Percentiles rank a stretch among this genome's conserved stretches.
phyloP scores from a whole-genome alignment of 768 basidiomycete species.

The Leucocoprinus sp. region DNA sequence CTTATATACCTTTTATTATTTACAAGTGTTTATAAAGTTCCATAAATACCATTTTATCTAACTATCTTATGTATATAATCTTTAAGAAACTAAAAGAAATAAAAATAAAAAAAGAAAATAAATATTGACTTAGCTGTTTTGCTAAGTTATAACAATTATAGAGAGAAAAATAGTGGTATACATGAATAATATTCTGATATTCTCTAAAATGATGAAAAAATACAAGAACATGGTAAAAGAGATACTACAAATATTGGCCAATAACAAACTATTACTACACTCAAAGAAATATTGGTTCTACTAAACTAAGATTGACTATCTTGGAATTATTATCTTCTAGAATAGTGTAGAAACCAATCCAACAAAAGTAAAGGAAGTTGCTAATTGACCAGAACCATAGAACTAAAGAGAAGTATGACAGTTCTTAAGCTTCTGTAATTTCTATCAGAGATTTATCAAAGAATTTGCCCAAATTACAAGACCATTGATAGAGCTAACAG shows the following conservation, averaged over 20 bases:
- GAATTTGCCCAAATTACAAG: conserved; percentile 21
- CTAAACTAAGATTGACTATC: conserved; percentile 17
- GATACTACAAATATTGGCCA: conserved; percentile 14
- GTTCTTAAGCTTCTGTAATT: conserved; percentile 37
- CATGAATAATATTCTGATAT: conserved; percentile 20
- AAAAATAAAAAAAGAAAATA: too few species aligned
- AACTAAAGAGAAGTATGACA: conserved; percentile 24
- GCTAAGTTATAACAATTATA: too few species aligned
- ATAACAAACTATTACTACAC: conserved; percentile 20
- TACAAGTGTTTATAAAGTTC: too few species aligned
- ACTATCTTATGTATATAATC: too few species aligned
- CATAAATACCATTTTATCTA: too few species aligned
- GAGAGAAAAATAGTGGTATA: conserved; percentile 29
- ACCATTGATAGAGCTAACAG: conserved; percentile 21
- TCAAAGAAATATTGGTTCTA: conserved; percentile 29
- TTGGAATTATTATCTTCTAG: conserved; percentile 24
- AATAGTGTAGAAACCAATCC: conserved; percentile 27
- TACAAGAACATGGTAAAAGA: neutral
- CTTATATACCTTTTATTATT: too few species aligned
- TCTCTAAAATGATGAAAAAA: conserved; percentile 18
- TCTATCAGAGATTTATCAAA: conserved; percentile 26
- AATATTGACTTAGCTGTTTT: too few species aligned
- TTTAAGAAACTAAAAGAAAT: too few species aligned
- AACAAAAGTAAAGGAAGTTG: conserved; percentile 26
- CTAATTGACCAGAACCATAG: conserved; percentile 29